Conservation (phyloP, 768 basidiomycete genomes). For the Collybiopsis confluens region DNA sequence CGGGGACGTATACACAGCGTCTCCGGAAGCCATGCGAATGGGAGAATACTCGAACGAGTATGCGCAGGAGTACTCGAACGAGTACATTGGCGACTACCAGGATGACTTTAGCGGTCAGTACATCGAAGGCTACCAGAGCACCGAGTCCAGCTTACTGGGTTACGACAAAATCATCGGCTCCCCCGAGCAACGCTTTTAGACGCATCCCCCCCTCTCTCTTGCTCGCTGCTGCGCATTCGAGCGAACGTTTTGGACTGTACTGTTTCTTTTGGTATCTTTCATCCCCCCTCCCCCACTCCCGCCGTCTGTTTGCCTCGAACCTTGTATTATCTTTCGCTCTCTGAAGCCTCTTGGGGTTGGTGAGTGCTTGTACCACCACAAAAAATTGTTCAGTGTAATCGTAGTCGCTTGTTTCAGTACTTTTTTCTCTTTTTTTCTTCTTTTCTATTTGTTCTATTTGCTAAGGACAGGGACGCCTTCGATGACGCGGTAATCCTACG, state of each 20-base stretch:
- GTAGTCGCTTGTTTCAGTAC: slow-evolving; percentile 11
- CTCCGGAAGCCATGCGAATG: slow-evolving; percentile 13
- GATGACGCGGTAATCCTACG: slow-evolving; percentile 7
- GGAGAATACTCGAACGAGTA: slow-evolving; percentile 12
- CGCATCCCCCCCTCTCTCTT: no score
- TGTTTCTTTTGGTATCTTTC: no score
- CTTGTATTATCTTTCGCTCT: slow-evolving; percentile 4
- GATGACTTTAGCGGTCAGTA: slow-evolving; percentile 25
- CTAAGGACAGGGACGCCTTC: slow-evolving; percentile 7
- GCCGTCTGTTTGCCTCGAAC: no score
- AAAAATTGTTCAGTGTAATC: slow-evolving; percentile 11
- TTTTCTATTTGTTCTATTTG: slow-evolving; percentile 4
- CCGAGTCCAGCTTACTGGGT: slow-evolving; percentile 23
- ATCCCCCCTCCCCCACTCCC: slow-evolving; percentile 1
- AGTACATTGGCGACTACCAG: slow-evolving; percentile 22
- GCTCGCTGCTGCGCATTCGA: slow-evolving; percentile 6
- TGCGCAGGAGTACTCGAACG: slow-evolving; percentile 8
- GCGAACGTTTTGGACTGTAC: slow-evolving; percentile 3
- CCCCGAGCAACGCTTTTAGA: background rate
- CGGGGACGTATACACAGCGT: slow-evolving; percentile 18
- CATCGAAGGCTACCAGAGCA: slow-evolving; percentile 18
- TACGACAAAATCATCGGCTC: slow-evolving; percentile 2
- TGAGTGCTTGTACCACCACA: slow-evolving; percentile 9
- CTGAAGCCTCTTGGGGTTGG: background rate
- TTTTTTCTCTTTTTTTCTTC: no score